Percentiles rank a stretch among this genome's conserved stretches.
Evolutionary conservation across 768 basidiomycete genomes (phyloP).

Genomic region (Kondoa subrosea): DNA sequence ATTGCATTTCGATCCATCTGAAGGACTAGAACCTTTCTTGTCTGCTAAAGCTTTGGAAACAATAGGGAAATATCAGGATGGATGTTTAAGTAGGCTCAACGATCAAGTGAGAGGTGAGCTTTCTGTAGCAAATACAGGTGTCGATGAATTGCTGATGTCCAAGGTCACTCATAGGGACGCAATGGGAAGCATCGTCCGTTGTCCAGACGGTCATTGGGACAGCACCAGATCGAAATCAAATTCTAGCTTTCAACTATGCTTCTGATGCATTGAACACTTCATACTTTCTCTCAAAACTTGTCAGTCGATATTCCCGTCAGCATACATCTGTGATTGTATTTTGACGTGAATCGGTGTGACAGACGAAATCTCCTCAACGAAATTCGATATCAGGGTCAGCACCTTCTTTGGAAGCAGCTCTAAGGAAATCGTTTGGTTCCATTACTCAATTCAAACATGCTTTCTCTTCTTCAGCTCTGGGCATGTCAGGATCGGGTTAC

Average conservation of each 20-base stretch:
- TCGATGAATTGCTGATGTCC: slow-evolving; percentile 40
- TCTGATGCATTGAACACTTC: slow-evolving; percentile 83
- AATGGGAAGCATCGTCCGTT: slow-evolving; percentile 44
- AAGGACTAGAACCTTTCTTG: slow-evolving; percentile 63
- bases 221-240: slow-evolving; percentile 43
- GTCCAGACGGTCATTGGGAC: slow-evolving; percentile 57
- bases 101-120: slow-evolving; percentile 53
- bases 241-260: slow-evolving; percentile 75
- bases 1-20: slow-evolving; percentile 50
- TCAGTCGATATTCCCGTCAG: slow-evolving; percentile 40
- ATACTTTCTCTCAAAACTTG: slow-evolving; percentile 77
- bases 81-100: slow-evolving; percentile 59
- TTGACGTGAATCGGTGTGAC: not conserved
- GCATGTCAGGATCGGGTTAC: slow-evolving; percentile 63
- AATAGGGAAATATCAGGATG: slow-evolving; percentile 69
- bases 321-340: not conserved
- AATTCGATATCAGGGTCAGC: not conserved
- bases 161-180: slow-evolving; percentile 39
- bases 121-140: not conserved
- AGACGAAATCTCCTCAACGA: not conserved
- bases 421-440: slow-evolving; percentile 40
- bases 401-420: not conserved
- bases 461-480: slow-evolving; percentile 57
- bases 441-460: slow-evolving; percentile 53
- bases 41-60: slow-evolving; percentile 53